Evolutionary conservation across 2,329 filamentous ascomycete genomes (phyloP), one percentile per base, ranked within the genome.

Genomic region (Huntiella decipiens): DNA sequence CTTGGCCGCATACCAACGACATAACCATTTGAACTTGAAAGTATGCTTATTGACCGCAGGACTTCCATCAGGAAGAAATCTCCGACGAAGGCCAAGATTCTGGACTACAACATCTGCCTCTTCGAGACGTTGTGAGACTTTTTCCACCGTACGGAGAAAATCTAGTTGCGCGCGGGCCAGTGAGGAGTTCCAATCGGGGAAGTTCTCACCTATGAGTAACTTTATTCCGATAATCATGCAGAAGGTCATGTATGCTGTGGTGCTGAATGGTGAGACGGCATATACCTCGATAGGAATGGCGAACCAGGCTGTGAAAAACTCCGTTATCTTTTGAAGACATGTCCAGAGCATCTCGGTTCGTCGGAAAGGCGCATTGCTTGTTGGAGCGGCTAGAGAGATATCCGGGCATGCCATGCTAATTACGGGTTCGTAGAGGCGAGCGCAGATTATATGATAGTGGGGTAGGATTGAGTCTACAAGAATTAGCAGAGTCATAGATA

Each of bases 11-110:
- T 59, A 65, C 63, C 63, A 66, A n/a, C 61, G 57, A 13, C 58
- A 52, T 12, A 65, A 60, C 63, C 62, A 65, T 1, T 58, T 54
- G 4, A 62, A 45, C 47, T 62, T 63, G 43, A 59, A 59, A 35
- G 55, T 55, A 31, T 58, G 59, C 38, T 58, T 56, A 1, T 54
- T 46, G 44, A 62, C 53, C 1, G 58, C 50, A 5, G 57, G 54
- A 31, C 54, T 56, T 2, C 56, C 58, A 2, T 59, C 58, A 8
- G 58, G 54, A 8, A 60, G 50, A 0, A 59, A 48, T 0, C 57
- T 52, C 0, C 55, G 51, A 12, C 55, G 51, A 7, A 57, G 53
- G 3, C 53, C 54, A 1, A 53, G 47, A 0, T 52, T 44, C 4
- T 46, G 44, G 1, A 58, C 56, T 38, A 52, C 51, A 4, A 45